Base-by-base conservation (phyloP, 179 eudicot species). In the Beta lomatogona region DNA sequence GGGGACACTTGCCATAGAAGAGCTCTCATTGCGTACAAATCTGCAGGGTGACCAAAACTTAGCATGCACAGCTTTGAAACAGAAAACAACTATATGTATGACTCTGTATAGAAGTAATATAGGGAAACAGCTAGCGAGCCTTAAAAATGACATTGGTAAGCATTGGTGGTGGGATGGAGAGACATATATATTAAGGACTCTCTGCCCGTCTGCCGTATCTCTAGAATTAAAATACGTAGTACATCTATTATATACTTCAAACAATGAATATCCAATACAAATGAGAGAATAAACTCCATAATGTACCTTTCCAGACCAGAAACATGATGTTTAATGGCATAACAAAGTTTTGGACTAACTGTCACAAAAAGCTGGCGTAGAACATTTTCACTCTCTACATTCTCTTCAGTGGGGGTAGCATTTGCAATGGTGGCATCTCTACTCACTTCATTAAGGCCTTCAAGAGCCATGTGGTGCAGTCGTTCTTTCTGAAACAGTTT, bases 331-430 rank as follows among this genome's bases (percentile, higher is more conserved):
- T 92, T 92, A 57, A 93, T 86, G 52, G 96, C 98, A 75, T 83
- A 77, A 82, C 94, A 92, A 13, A 93, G 87, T 75, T 86, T 93
- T 16, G 98, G 96, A 79, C 95, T 93, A 19, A 93, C 96, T 4
- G 98, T 93, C 50, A 93, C 94, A 85, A 92, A 93, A 36, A 92
- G 89, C 77, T 93, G 96, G 19, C 86, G 91, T 77, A 93, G 77
- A 15, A 79, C 84, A 55, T 36, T 77, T 67, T 46, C 80, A n/a
- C 52, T 72, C 65, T 64, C 72, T n/a, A 22, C 21, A 64, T 45
- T 57, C 52, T 69, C 85, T 54, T 58, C 67, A 3, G 80, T 36
- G 76, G 4, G 22, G 55, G 44, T 73, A 13, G 10, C 22, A 46
- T 60, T 41, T 8, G 41, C 60, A 21, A n/a, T 50, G 53, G 4